Percentiles rank a stretch among this genome's conserved stretches.
These are phyloP conservation scores for Coniella lustricola DNA, from an alignment of 2,329 filamentous ascomycete species.

Conservation along the genomic window DNA sequence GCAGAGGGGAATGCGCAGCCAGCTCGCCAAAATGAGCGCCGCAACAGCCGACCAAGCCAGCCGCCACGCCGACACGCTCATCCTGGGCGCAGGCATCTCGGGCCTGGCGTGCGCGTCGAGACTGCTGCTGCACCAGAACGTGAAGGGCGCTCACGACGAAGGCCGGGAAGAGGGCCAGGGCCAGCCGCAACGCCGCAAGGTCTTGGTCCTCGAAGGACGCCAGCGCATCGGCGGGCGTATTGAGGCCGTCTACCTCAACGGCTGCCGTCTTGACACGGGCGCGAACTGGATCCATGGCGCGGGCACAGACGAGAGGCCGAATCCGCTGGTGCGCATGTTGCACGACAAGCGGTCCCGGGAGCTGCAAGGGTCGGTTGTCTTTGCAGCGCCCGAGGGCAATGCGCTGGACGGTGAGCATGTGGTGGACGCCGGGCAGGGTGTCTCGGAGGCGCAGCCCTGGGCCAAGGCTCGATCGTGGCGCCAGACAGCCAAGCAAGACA, in stretches of 20 bases:
- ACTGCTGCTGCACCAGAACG: conserved; percentile 5
- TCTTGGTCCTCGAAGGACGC: conserved; percentile 4
- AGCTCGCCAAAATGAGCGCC: background rate
- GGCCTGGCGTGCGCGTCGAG: conserved; percentile 6
- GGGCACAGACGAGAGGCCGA: conserved; percentile 5
- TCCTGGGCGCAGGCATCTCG: conserved; percentile 9
- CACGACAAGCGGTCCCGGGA: conserved; percentile 1
- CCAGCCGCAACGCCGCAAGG: too few relatives aligned
- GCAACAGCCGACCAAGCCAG: background rate
- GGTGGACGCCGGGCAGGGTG: background rate
- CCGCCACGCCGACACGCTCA: conserved; percentile 3
- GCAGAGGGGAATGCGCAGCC: background rate
- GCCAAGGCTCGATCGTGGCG: background rate
- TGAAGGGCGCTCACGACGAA: too few relatives aligned
- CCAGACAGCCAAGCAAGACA: background rate
- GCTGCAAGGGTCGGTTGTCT: conserved; percentile 6
- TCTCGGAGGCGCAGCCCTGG: background rate
- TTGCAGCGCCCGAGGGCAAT: background rate
- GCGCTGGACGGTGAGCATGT: background rate
- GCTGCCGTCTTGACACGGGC: conserved; percentile 7
- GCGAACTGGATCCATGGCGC: conserved; percentile 11
- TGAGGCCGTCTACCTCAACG: conserved; percentile 3
- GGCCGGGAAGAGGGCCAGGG: too few relatives aligned
- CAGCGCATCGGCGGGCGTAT: conserved; percentile 6
- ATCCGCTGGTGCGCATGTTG: conserved; percentile 3